phyloP scores from a whole-genome alignment of 768 basidiomycete genomes.

The Chalciporus chontae region DNA sequence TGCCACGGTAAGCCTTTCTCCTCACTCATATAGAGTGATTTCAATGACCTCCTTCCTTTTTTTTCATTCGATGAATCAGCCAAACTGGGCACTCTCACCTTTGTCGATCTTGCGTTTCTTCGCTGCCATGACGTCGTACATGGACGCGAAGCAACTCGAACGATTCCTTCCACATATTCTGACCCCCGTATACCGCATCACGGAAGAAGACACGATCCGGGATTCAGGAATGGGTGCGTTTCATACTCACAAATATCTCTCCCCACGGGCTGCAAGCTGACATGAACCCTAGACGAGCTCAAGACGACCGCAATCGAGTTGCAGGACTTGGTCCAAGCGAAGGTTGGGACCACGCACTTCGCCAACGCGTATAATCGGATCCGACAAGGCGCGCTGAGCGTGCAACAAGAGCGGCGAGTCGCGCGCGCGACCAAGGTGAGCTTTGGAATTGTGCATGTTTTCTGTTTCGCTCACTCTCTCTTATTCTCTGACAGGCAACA shows the following conservation, averaged over 20 bases:
- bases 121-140: constrained; percentile 79
- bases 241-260: neutral
- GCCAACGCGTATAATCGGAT: constrained; percentile 76
- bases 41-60: neutral
- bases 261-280: neutral
- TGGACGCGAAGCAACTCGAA: constrained; percentile 58
- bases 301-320: constrained; percentile 79
- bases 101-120: constrained; percentile 86
- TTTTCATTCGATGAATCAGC: constrained; percentile 37
- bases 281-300: constrained; percentile 60
- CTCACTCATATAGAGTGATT: neutral
- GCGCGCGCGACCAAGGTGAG: constrained; percentile 50
- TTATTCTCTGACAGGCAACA: constrained; percentile 46
- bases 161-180: constrained; percentile 80
- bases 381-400: constrained; percentile 61
- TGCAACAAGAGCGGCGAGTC: constrained; percentile 70
- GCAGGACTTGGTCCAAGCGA: constrained; percentile 80
- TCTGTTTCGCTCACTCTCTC: neutral
- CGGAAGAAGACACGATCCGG: constrained; percentile 81
- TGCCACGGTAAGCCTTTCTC: constrained; percentile 35
- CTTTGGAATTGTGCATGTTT: neutral
- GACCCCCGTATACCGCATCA: constrained; percentile 80
- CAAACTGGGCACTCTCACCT: constrained; percentile 81
- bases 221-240: constrained; percentile 74
- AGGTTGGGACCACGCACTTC: constrained; percentile 87